Conservation (phyloP, 108 stramenopile genomes). For the Nitzschia palea region DNA sequence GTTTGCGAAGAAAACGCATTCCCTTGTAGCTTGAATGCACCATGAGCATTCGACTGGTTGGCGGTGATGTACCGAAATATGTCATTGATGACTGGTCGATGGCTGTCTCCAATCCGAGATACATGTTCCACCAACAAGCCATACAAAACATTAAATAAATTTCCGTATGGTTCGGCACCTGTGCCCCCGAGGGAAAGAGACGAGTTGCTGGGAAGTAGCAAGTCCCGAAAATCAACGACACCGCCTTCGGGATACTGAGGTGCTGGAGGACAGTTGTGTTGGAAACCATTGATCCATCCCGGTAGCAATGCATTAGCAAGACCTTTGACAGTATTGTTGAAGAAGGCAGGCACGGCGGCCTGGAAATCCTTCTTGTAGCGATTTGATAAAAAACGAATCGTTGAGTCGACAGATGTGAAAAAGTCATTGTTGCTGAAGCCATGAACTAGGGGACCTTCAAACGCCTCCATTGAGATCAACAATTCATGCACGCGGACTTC, state of each 20-base stretch:
- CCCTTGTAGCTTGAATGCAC: conserved; percentile 41
- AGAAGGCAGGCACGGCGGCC: conserved; percentile 19
- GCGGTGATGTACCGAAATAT: conserved; percentile 34
- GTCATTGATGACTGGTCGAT: conserved; percentile 49
- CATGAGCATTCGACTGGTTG: conserved; percentile 40
- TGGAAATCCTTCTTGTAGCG: conserved; percentile 15
- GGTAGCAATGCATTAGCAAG: conserved; percentile 20
- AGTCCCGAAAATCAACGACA: conserved; percentile 59
- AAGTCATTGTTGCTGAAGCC: conserved; percentile 8
- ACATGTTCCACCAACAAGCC: conserved; percentile 33
- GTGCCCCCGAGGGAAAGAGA: conserved; percentile 30
- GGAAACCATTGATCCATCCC: not conserved
- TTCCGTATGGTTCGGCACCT: conserved; percentile 52
- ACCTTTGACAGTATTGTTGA: conserved; percentile 15
- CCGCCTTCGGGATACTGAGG: conserved; percentile 7
- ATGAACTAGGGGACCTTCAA: conserved; percentile 2
- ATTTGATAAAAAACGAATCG: conserved; percentile 3
- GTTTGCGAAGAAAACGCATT: conserved; percentile 30
- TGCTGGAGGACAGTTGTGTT: conserved; percentile 1
- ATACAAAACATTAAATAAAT: conserved; percentile 40
- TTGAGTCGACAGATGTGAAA: not conserved
- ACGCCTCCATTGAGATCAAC: not conserved
- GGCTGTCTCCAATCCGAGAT: conserved; percentile 24
- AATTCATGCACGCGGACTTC: conserved; percentile 19
- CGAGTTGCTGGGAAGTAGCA: conserved; percentile 34